Evolutionary conservation across 2,329 filamentous ascomycete species (phyloP), one percentile per base, ranked within the genome.

Genomic region (Fragosphaeria purpurea): DNA sequence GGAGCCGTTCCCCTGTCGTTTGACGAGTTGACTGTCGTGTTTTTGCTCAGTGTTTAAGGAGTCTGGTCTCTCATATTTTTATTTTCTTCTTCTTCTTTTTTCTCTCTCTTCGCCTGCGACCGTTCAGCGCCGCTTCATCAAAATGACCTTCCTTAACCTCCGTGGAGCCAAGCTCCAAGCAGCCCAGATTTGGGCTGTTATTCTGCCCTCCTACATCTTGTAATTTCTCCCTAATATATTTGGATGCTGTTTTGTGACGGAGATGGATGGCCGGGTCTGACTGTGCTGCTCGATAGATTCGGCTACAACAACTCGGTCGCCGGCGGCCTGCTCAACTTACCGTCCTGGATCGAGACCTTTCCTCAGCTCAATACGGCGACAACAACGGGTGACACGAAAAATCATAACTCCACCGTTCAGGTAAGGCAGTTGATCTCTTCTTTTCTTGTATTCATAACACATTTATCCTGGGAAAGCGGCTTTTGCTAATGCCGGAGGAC

Each of bases 251-350:
- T 38, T 46, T 12, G 8, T 9, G 35, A 30, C 44, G 22, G n/a
- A 13, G 13, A 30, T 8, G 13, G 22, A 4, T 11, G 31, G 12
- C 7, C 35, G 33, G 37, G 13, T 37, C 43, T 45, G 12, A 45
- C 43, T 33, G n/a, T 9, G 13, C 6, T 34, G 31, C 11, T 37
- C 37, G 3, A 8, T 10, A 46, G 44, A 45, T 75, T 73, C 56
- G 73, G 74, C 48, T 77, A 75, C 64, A 75, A 76, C 58, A 71
- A 75, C 57, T 69, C 70, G 46, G 70, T 70, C 44, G 65, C 71
- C n/a, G 72, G 72, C 43, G 71, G 72, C 11, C 62, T 76, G 22
- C 53, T 63, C 40, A 56, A 51, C 41, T 53, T 61, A 34, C 53
- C n/a, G 57, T 70, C 52, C 62, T 70, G 50, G 60, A 63, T 65